Base-by-base conservation (phyloP, 768 basidiomycete genomes). In the Boletus subcaerulescens region DNA sequence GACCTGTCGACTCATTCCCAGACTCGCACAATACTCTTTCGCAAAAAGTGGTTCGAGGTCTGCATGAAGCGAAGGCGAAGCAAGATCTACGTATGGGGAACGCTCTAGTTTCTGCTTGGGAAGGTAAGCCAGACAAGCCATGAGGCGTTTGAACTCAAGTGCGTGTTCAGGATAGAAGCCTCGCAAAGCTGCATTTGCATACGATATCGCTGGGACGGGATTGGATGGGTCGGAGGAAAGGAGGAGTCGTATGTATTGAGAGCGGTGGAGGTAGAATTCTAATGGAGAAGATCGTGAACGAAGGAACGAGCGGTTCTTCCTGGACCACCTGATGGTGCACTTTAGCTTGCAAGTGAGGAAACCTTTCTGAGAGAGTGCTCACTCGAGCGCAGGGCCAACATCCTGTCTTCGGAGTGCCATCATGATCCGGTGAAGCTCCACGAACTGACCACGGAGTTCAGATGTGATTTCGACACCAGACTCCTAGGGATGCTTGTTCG, bases 261-360 rank as follows among this genome's bases (percentile, higher is more conserved):
- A 93, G 26, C 92, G 89, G 62, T 98, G 92, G 26, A 98, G 81
- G 65, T 87, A 76, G 67, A 96, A 99, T 61, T 93, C 91, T 12
- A 99, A 80, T 0, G 91, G 80, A 1, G 94, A 96, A 10, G 82
- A 81, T 32, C 87, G 85, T 6, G 77, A 71, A 44, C 76, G 76
- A 13, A 97, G 77, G 66, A 91, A 94, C 4, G 64, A 51, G 29
- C 80, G 78, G 63, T 95, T 85, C 50, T 74, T 76, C 41, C 73
- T 74, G 14, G 86, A 82, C 97, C 96, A 98, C 56, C 94, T 97
- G 63, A 52, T 26, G n/a, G 49, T 4, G 42, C 13, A 6, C 10
- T 33, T 56, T 29, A 42, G 57, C 41, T 47, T 24, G 41, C 35
- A 22, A 50, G 18, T 1, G 7, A 17, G 22, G 5, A 15, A 35